Base-by-base conservation (phyloP, 371 early-diverging fungal species). In the Fennellomyces sp. region DNA sequence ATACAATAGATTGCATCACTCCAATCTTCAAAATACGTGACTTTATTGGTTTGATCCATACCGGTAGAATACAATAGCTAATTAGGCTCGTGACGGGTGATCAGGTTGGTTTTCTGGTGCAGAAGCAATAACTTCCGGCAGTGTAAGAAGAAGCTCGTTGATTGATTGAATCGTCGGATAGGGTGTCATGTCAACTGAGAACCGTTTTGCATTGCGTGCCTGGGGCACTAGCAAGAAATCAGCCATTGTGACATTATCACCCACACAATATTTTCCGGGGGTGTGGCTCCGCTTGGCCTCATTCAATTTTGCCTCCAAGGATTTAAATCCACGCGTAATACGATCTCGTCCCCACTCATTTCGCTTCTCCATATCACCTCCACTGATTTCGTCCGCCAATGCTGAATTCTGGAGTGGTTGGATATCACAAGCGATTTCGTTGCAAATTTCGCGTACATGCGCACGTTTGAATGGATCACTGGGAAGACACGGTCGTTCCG, bases 401-500 rank as follows among this genome's bases (percentile, higher is more conserved):
- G 85, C 69, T 54, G 91, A 63, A 70, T 97, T 96, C 64, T 94
- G 92, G 38, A 95, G 59, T 3, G 97, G 97, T 67, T 95, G 96
- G 45, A 88, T 96, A 66, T 95, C 97, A 68, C 88, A 80, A 21
- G 85, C 89, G 26, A 97, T 87, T 8, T 86, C 74, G 41, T 80
- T 69, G 19, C 85, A 83, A 47, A 97, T 76, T 0, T 87, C 79
- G 15, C 95, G 84, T 38, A 90, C 93, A 68, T 85, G 53, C 25
- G 91, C 90, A 23, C 91, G 84, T 17, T 72, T 72, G 7, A 71
- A 31, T 13, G 89, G 81, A 56, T 88, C 88, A 53, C 76, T 73
- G 11, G 97, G 97, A 36, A 95, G 78, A 57, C 95, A 68, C n/a
- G 91, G 80, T 17, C 64, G 73, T 78, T 82, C 58, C 10, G 93